Percentiles rank a stretch among this genome's conserved stretches.
Evolutionary conservation across 495 filamentous ascomycete genomes (phyloP).

Genomic region (Aspergillus coremiiformis): DNA sequence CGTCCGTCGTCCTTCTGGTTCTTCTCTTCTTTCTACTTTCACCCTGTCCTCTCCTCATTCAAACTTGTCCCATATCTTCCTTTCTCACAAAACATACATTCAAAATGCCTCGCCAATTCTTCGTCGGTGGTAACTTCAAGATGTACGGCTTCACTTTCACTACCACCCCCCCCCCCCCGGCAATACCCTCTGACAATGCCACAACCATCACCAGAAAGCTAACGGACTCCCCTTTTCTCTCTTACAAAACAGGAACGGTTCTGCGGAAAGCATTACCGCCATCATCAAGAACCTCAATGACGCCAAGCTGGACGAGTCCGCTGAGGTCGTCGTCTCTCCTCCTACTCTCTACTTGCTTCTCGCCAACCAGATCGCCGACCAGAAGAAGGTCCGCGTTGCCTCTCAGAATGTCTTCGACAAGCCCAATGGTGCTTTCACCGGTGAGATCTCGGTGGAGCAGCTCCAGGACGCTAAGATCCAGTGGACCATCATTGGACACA

Average conservation of each 20-base stretch:
- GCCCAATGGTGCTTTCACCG: slow-evolving; percentile 94
- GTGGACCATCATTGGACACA: slow-evolving; percentile 90
- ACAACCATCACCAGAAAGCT: slow-evolving; percentile 7
- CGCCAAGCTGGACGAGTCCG: slow-evolving; percentile 46
- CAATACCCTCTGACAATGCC: slow-evolving; percentile 11
- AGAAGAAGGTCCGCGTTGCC: slow-evolving; percentile 63
- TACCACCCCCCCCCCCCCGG: slow-evolving; percentile 16
- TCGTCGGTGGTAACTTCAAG: slow-evolving; percentile 99
- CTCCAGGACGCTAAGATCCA: slow-evolving; percentile 78
- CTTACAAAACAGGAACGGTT: slow-evolving; percentile 68
- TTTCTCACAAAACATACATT: slow-evolving; percentile 7
- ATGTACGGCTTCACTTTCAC: slow-evolving; percentile 52
- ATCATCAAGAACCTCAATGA: slow-evolving; percentile 85
- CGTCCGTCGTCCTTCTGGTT: slow-evolving; percentile 8
- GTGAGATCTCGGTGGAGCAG: slow-evolving; percentile 88
- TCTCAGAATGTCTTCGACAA: slow-evolving; percentile 96
- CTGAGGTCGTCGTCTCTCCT: slow-evolving; percentile 89
- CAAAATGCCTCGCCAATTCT: slow-evolving; percentile 91
- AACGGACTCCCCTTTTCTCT: slow-evolving; percentile 13
- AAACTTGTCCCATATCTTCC: not conserved
- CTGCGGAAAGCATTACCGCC: slow-evolving; percentile 70
- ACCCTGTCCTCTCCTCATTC: not conserved
- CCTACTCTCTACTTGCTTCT: slow-evolving; percentile 85
- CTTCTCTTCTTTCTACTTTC: slow-evolving; percentile 8
- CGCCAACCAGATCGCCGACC: slow-evolving; percentile 61